These are phyloP conservation scores for Phyllosticta ampelicida DNA, from an alignment of 2,329 filamentous ascomycete genomes.

Conservation along the genomic window DNA sequence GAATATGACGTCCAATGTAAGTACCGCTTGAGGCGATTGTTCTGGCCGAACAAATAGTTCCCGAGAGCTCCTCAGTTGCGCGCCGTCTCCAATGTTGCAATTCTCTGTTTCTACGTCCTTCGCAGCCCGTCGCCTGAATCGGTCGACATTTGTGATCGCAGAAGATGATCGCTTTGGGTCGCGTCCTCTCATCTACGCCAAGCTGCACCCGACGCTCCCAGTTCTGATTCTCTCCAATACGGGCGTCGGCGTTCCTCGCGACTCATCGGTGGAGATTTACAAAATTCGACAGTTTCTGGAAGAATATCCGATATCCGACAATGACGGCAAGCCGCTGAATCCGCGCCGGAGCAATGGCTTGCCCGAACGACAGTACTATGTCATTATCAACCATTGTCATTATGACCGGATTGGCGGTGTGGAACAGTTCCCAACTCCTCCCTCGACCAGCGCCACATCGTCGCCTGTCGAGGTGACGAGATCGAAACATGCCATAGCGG, in stretches of 20 bases:
- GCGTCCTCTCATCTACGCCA: constrained; percentile 38
- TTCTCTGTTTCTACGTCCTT: constrained; percentile 20
- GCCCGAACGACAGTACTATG: constrained; percentile 22
- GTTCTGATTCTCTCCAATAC: constrained; percentile 35
- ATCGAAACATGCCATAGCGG: constrained; percentile 6
- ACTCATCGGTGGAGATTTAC: constrained; percentile 16
- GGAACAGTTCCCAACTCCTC: constrained; percentile 21
- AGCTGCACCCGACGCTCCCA: constrained; percentile 23
- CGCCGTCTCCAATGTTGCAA: not conserved
- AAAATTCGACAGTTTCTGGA: constrained; percentile 35
- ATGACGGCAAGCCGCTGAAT: constrained; percentile 29
- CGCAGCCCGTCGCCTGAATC: constrained; percentile 28
- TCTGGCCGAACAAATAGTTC: not conserved
- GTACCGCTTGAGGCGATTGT: not conserved
- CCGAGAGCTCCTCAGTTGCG: not conserved
- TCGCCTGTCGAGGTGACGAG: not conserved
- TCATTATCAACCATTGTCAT: constrained; percentile 39
- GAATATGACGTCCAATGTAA: not conserved
- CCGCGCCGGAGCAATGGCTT: constrained; percentile 15
- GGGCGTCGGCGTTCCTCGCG: constrained; percentile 32
- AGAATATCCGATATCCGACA: constrained; percentile 26
- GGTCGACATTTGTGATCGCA: constrained; percentile 33
- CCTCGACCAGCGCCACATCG: not conserved
- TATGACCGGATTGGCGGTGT: constrained; percentile 33
- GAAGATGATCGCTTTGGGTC: constrained; percentile 36